These are phyloP conservation scores for Gymnopilus dilepis DNA, from an alignment of 768 basidiomycete species.

Conservation along the genomic window DNA sequence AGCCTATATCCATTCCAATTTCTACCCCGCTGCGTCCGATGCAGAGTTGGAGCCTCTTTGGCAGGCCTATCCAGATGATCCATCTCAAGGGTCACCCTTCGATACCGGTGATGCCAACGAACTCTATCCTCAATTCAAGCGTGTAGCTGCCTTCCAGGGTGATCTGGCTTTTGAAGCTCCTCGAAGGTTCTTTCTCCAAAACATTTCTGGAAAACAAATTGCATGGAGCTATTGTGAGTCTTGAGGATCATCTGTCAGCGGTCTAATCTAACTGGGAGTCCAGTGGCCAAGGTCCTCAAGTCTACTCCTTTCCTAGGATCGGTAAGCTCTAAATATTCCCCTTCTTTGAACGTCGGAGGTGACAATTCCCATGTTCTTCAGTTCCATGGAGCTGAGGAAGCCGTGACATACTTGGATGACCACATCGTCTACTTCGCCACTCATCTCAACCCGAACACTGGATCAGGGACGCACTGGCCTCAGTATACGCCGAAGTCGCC, in stretches of 20 bases:
- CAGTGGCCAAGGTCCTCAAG: conserved; percentile 14
- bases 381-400: conserved; percentile 47
- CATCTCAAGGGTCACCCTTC: conserved; percentile 18
- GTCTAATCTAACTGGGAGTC: background rate
- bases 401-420: conserved; percentile 45
- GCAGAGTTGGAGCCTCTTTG: conserved; percentile 14
- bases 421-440: conserved; percentile 49
- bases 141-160: conserved; percentile 53
- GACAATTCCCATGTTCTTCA: conserved; percentile 18
- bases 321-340: background rate
- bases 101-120: conserved; percentile 12
- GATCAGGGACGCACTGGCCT: conserved; percentile 47
- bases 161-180: conserved; percentile 56
- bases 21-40: conserved; percentile 23
- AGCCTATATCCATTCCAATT: conserved; percentile 22
- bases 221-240: conserved; percentile 48
- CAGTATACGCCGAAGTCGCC: conserved; percentile 40
- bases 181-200: conserved; percentile 50
- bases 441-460: conserved; percentile 49
- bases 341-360: background rate
- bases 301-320: conserved; percentile 1
- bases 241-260: background rate
- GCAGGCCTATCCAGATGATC: conserved; percentile 14
- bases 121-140: conserved; percentile 45
- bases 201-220: conserved; percentile 43